phyloP scores from a whole-genome alignment of 2,329 filamentous ascomycete species.

The Ophiostoma ulmi region DNA sequence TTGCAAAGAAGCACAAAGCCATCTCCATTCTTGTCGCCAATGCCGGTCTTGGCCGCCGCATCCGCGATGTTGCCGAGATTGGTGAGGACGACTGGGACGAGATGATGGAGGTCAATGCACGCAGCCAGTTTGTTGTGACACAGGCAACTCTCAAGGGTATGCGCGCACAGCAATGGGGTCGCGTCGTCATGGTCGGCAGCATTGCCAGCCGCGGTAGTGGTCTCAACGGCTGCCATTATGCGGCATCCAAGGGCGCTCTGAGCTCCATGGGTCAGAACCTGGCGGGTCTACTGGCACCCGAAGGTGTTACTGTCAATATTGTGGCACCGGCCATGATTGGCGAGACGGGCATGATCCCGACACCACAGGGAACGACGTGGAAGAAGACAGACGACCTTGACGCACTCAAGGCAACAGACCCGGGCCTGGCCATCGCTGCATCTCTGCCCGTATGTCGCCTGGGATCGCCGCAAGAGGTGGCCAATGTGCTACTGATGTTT shows the following conservation, averaged over 20 bases:
- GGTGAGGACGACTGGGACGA: conserved; percentile 59
- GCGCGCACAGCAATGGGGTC: conserved; percentile 55
- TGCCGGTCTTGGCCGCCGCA: conserved; percentile 61
- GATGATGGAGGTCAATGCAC: conserved; percentile 57
- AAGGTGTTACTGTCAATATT: conserved; percentile 22
- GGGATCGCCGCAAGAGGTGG: conserved; percentile 20
- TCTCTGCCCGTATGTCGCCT: conserved; percentile 18
- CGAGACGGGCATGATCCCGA: conserved; percentile 22
- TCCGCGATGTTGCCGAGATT: conserved; percentile 53
- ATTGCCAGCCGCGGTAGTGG: conserved; percentile 21
- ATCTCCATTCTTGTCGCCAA: conserved; percentile 61
- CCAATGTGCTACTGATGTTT: conserved; percentile 22
- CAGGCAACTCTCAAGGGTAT: conserved; percentile 58
- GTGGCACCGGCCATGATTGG: conserved; percentile 22
- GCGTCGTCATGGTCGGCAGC: conserved; percentile 31
- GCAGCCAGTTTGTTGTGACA: conserved; percentile 56
- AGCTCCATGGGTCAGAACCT: conserved; percentile 21
- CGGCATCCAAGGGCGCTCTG: conserved; percentile 20
- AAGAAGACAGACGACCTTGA: conserved; percentile 16
- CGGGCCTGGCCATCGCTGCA: conserved; percentile 20
- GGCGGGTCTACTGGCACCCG: conserved; percentile 20
- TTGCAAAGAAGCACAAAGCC: conserved; percentile 42
- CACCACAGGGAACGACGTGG: conserved; percentile 11
- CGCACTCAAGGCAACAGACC: conserved; percentile 20
- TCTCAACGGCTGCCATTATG: conserved; percentile 21